Evolutionary conservation across 179 eudicot genomes (phyloP).

Genomic region (Sideroxylon spinosum): DNA sequence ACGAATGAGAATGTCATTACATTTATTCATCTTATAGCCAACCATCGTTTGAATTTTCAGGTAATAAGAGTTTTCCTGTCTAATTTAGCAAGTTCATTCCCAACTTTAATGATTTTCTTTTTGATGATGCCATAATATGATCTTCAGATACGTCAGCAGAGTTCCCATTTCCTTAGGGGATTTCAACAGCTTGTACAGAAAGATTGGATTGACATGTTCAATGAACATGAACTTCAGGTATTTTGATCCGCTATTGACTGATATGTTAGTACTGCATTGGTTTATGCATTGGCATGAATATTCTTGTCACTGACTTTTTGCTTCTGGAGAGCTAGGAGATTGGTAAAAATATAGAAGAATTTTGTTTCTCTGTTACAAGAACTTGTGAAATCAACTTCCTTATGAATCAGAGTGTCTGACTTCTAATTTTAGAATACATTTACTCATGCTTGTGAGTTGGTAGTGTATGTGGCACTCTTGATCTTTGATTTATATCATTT

Average conservation of each 20-base stretch:
- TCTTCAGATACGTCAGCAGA: conserved; percentile 93
- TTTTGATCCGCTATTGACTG: conserved; percentile 9
- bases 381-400: too few species aligned
- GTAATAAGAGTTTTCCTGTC: conserved; percentile 25
- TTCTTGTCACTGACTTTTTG: background rate
- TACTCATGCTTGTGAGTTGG: background rate
- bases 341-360: background rate
- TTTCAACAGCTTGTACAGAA: conserved; percentile 89
- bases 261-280: background rate
- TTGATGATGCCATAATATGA: conserved; percentile 6
- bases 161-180: conserved; percentile 78
- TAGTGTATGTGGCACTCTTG: background rate
- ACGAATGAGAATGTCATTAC: conserved; percentile 87
- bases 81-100: background rate
- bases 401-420: too few species aligned
- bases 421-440: too few species aligned
- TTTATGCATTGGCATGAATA: background rate
- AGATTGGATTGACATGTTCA: conserved; percentile 98
- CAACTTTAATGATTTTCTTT: background rate
- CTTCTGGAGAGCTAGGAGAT: background rate
- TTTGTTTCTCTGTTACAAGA: background rate
- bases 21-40: conserved; percentile 83
- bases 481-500: background rate
- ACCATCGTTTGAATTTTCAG: conserved; percentile 91
- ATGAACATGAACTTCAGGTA: conserved; percentile 99